Evolutionary conservation across 2,329 filamentous ascomycete species (phyloP).

Genomic region (Xylariales sp.): DNA sequence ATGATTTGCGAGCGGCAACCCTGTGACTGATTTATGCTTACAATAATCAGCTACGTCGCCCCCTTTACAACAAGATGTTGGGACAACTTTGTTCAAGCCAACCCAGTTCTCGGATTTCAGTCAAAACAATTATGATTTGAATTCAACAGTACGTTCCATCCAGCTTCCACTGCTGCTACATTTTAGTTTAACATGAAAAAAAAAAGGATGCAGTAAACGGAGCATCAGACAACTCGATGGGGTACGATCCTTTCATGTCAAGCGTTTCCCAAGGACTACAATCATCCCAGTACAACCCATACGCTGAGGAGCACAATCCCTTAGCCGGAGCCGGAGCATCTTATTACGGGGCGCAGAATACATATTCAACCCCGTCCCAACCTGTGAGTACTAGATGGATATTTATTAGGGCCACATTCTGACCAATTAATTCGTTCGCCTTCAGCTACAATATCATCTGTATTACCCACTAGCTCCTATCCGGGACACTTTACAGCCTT

Average conservation of each 20-base stretch:
- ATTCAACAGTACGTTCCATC: slow-evolving; percentile 56
- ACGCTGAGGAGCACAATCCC: slow-evolving; percentile 75
- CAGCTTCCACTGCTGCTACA: background rate
- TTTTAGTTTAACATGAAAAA: slow-evolving; percentile 42
- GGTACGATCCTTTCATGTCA: slow-evolving; percentile 74
- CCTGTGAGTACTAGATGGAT: slow-evolving; percentile 60
- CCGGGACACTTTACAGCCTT: slow-evolving; percentile 79
- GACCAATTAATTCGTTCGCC: slow-evolving; percentile 33
- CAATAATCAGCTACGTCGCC: slow-evolving; percentile 50
- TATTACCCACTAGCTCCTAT: slow-evolving; percentile 88
- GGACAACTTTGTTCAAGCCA: slow-evolving; percentile 65
- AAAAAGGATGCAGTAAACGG: slow-evolving; percentile 45
- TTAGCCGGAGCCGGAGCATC: slow-evolving; percentile 68
- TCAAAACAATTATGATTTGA: slow-evolving; percentile 64
- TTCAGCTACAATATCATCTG: slow-evolving; percentile 85
- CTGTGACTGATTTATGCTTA: slow-evolving; percentile 25
- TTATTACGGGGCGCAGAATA: slow-evolving; percentile 73
- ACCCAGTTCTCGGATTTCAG: slow-evolving; percentile 70
- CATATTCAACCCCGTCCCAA: slow-evolving; percentile 65
- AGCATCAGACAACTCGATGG: slow-evolving; percentile 48
- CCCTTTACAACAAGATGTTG: slow-evolving; percentile 56
- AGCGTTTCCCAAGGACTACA: slow-evolving; percentile 63
- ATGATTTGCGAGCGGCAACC: slow-evolving; percentile 24
- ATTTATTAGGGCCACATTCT: slow-evolving; percentile 12
- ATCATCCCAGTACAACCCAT: slow-evolving; percentile 75